Conservation (phyloP, 73 alveolate genomes). For the Diophrys sp. region DNA sequence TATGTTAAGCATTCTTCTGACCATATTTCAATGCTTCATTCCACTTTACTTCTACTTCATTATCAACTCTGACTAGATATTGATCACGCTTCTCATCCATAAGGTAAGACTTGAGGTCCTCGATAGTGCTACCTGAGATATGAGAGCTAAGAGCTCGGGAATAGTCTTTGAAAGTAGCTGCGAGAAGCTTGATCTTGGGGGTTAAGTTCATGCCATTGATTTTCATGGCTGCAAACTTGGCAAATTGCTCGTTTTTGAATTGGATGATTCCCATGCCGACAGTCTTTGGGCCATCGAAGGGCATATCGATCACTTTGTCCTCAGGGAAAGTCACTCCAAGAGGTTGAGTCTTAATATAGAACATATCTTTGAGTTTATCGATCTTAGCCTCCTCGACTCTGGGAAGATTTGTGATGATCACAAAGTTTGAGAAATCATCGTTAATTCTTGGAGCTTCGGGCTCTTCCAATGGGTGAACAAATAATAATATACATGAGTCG, state of each 20-base stretch:
- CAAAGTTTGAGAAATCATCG: constrained; percentile 46
- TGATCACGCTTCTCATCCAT: constrained; percentile 41
- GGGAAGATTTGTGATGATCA: constrained; percentile 38
- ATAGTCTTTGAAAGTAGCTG: constrained; percentile 45
- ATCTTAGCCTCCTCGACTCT: constrained; percentile 33
- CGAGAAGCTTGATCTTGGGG: constrained; percentile 11
- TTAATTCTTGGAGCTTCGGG: constrained; percentile 42
- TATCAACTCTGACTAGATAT: constrained; percentile 18
- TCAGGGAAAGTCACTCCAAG: constrained; percentile 15
- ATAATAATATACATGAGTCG: too few relatives aligned
- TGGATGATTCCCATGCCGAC: constrained; percentile 34
- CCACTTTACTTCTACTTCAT: neutral
- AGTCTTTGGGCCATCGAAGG: constrained; percentile 28
- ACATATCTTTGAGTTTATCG: constrained; percentile 20
- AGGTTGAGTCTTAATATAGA: constrained; percentile 14
- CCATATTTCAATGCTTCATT: neutral
- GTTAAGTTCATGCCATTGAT: neutral
- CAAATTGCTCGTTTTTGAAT: constrained; percentile 34
- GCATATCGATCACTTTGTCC: constrained; percentile 16
- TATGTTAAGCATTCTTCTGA: constrained; percentile 25
- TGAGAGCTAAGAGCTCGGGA: constrained; percentile 26
- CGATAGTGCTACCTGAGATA: constrained; percentile 16
- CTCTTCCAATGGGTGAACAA: constrained; percentile 1
- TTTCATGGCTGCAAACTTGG: constrained; percentile 6
- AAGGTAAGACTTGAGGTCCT: constrained; percentile 21